Evolutionary conservation across 139 green algal species (phyloP).

Genomic region (Chlamydomonas applanata): DNA sequence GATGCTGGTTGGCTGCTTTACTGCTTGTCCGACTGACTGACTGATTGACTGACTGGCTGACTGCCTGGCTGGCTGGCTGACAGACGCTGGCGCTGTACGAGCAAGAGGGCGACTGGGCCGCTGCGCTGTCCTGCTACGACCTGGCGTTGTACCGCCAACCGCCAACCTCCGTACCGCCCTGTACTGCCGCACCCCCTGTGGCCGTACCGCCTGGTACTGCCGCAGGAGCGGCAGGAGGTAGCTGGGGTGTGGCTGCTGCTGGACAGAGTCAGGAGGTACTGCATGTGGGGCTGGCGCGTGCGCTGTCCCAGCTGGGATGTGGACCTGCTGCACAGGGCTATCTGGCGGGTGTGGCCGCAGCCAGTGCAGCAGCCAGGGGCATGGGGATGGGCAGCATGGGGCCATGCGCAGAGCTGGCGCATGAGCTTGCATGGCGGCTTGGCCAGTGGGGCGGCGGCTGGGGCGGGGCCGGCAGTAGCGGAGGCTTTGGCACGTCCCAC

Average conservation of each 20-base stretch:
- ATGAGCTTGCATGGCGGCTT: slow-evolving; percentile 37
- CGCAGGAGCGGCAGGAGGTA: no score
- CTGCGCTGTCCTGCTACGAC: slow-evolving; percentile 39
- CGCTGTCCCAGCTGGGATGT: slow-evolving; percentile 18
- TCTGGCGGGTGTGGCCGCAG: slow-evolving; percentile 10
- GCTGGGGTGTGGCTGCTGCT: no score
- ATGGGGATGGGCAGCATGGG: neutral
- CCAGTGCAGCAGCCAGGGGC: neutral
- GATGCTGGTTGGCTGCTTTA: no score
- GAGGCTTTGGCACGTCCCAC: no score
- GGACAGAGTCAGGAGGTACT: no score
- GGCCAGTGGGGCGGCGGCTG: slow-evolving; percentile 2
- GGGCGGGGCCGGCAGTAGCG: no score
- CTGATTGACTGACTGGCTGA: neutral
- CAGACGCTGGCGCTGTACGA: slow-evolving; percentile 36
- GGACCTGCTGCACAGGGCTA: slow-evolving; percentile 9
- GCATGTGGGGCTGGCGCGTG: neutral
- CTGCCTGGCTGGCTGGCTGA: neutral
- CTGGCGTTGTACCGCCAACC: slow-evolving; percentile 12
- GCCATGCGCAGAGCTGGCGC: slow-evolving; percentile 18
- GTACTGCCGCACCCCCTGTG: no score
- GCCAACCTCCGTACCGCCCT: neutral
- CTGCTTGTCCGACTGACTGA: no score
- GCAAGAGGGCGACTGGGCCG: slow-evolving; percentile 43
- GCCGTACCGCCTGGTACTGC: neutral